A percentile compares a stretch with the other conserved stretches of the same genome.
Evolutionary conservation across 116 monocot genomes (phyloP).

Genomic region (Cymodocea nodosa): DNA sequence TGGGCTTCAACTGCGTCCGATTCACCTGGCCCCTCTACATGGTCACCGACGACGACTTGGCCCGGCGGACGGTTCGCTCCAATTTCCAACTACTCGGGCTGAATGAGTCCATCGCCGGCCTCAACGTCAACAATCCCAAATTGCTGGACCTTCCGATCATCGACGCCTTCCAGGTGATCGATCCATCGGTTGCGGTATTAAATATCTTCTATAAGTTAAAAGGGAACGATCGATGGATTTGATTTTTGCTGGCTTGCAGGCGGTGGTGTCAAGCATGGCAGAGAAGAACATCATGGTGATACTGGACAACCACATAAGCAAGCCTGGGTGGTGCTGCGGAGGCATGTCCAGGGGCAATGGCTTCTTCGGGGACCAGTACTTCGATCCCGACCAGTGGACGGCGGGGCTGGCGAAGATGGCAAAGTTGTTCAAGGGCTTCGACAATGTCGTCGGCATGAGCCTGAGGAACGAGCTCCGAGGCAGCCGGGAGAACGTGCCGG

Average conservation of each 20-base stretch:
- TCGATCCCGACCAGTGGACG: conserved; percentile 51
- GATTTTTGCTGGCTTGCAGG: conserved; percentile 1
- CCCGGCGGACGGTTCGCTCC: too few species aligned
- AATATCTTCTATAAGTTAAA: too few species aligned
- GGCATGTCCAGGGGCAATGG: conserved; percentile 54
- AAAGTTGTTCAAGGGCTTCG: conserved; percentile 19
- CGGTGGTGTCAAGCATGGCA: conserved; percentile 41
- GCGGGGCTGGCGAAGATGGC: conserved; percentile 53
- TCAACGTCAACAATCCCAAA: too few species aligned
- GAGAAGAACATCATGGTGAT: conserved; percentile 65
- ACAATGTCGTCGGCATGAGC: conserved; percentile 73
- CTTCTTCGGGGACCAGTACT: conserved; percentile 76
- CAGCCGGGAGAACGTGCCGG: conserved; percentile 17
- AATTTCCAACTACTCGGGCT: too few species aligned
- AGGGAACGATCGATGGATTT: too few species aligned
- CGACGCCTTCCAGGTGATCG: too few species aligned
- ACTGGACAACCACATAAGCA: conserved; percentile 77
- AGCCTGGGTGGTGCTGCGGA: conserved; percentile 77
- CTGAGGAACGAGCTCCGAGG: conserved; percentile 63
- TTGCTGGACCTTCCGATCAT: too few species aligned
- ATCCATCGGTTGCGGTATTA: background rate
- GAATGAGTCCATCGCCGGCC: too few species aligned
- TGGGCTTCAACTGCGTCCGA: too few species aligned
- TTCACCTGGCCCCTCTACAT: too few species aligned
- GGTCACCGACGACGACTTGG: too few species aligned